Conservation (phyloP, 805 yeast genomes). For the Candida koratica region DNA sequence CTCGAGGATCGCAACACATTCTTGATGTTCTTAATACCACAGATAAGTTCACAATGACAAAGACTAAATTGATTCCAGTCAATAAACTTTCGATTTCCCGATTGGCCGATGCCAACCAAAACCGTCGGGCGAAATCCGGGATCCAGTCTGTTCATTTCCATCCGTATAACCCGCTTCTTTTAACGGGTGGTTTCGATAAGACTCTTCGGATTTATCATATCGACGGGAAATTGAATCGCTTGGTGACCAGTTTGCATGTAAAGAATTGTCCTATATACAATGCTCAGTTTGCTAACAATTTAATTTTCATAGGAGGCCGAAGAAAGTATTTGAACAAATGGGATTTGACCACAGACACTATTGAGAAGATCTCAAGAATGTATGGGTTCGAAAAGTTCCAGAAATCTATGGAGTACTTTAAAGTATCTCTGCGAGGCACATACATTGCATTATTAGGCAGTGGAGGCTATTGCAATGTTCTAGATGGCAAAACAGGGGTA, state of each 20-base stretch:
- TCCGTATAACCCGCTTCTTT: conserved; percentile 71
- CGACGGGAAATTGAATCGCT: conserved; percentile 78
- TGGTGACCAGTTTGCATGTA: conserved; percentile 79
- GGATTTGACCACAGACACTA: conserved; percentile 67
- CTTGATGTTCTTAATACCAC: not conserved
- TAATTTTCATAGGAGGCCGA: conserved; percentile 83
- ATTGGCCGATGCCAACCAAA: conserved; percentile 79
- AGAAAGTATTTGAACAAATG: conserved; percentile 89
- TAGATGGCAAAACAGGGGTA: conserved; percentile 76
- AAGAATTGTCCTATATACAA: conserved; percentile 76
- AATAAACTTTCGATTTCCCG: conserved; percentile 71
- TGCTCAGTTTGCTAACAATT: conserved; percentile 56
- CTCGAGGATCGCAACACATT: not conserved
- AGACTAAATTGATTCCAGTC: conserved; percentile 61
- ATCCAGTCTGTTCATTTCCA: conserved; percentile 87
- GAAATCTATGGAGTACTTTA: conserved; percentile 82
- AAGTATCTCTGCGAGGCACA: conserved; percentile 66
- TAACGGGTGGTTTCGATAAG: conserved; percentile 91
- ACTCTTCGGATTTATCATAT: conserved; percentile 83
- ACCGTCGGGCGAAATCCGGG: conserved; percentile 67
- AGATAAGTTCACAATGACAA: conserved; percentile 37
- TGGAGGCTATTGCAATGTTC: conserved; percentile 85
- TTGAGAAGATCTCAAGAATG: conserved; percentile 82
- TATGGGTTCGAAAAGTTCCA: conserved; percentile 90
- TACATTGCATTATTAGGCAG: conserved; percentile 76